Evolutionary conservation across 306 rosid genomes (phyloP).

Genomic region (Ormosia emarginata): DNA sequence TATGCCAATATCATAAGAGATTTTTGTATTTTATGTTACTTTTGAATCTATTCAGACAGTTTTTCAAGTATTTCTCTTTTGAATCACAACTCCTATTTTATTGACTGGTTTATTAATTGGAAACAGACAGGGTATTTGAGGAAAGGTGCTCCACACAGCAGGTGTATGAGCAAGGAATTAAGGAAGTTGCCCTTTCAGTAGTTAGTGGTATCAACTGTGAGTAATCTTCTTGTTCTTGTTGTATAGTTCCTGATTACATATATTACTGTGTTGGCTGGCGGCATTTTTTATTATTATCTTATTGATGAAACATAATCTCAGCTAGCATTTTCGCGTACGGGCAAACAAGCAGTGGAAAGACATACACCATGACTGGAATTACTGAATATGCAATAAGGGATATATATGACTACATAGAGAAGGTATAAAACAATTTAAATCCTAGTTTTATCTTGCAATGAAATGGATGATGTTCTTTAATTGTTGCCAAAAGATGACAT

Average conservation of each 20-base stretch:
- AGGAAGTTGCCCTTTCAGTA: conserved; percentile 80
- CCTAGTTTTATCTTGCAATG: background rate
- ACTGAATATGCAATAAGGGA: conserved; percentile 68
- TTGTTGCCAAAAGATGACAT: conserved; percentile 20
- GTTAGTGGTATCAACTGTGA: conserved; percentile 87
- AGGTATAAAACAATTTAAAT: conserved; percentile 37
- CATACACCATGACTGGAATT: conserved; percentile 86
- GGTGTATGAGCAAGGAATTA: conserved; percentile 78
- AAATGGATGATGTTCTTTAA: background rate
- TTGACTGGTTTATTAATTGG: background rate
- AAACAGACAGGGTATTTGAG: conserved; percentile 77
- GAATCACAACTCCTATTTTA: background rate
- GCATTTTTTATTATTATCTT: background rate
- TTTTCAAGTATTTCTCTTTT: background rate
- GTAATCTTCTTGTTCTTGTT: conserved; percentile 20
- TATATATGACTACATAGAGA: conserved; percentile 58
- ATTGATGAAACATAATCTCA: conserved; percentile 26
- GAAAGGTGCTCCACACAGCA: conserved; percentile 48
- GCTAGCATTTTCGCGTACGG: conserved; percentile 92
- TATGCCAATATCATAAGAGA: background rate
- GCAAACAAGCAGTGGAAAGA: conserved; percentile 98
- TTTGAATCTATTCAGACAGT: background rate
- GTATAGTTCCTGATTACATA: conserved; percentile 13
- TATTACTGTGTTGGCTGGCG: background rate
- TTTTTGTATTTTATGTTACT: background rate